phyloP scores from a whole-genome alignment of 495 filamentous ascomycete genomes.

The Penicillium paxilli region DNA sequence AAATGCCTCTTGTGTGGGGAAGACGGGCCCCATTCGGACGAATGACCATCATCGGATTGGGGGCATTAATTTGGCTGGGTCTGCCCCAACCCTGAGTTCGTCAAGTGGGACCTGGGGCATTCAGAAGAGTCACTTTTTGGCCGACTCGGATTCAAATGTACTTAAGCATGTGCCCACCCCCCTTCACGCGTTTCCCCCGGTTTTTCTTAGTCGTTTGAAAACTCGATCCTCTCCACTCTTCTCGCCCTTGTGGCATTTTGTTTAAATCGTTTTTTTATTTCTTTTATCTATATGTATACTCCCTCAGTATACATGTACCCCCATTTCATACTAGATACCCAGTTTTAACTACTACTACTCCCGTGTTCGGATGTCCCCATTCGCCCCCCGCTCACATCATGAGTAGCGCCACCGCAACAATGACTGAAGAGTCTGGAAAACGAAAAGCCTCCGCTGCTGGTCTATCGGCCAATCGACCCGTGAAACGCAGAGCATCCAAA shows the following conservation, averaged over 20 bases:
- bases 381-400: constrained; percentile 21
- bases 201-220: constrained; percentile 1
- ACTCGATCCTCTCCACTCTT: constrained; percentile 1
- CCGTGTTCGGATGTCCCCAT: constrained; percentile 17
- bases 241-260: background rate
- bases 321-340: too few species aligned
- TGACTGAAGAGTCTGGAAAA: constrained; percentile 42
- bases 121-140: background rate
- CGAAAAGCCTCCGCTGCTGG: constrained; percentile 45
- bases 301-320: too few species aligned
- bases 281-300: background rate
- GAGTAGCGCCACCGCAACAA: constrained; percentile 27
- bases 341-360: too few species aligned
- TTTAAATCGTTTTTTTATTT: background rate
- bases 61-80: constrained; percentile 8
- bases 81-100: constrained; percentile 13
- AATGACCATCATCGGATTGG: constrained; percentile 1
- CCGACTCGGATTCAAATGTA: constrained; percentile 25
- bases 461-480: constrained; percentile 49
- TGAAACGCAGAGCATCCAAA: constrained; percentile 82
- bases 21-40: constrained; percentile 8
- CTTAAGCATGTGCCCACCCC: constrained; percentile 16
- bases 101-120: constrained; percentile 5
- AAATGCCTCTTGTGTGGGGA: constrained; percentile 31
- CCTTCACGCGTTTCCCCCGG: constrained; percentile 12